Percentiles rank a stretch among this genome's conserved stretches.
These are phyloP conservation scores for Chenopodium suecicum DNA, from an alignment of 148 eudicot species.

Conservation along the genomic window DNA sequence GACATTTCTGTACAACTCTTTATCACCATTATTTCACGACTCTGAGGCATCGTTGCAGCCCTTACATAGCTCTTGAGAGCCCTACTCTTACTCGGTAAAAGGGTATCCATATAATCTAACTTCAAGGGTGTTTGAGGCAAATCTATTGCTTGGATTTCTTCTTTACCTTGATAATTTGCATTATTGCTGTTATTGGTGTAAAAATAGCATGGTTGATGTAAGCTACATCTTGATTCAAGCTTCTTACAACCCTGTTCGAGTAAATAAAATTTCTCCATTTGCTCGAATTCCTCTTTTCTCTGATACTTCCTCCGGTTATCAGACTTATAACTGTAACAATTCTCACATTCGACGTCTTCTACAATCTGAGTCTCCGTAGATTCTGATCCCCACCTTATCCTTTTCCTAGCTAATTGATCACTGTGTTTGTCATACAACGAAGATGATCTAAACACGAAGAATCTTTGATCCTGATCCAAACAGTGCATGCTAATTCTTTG, in stretches of 20 bases:
- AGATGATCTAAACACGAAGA: slow-evolving; percentile 56
- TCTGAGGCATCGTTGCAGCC: slow-evolving; percentile 41
- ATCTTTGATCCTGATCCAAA: slow-evolving; percentile 62
- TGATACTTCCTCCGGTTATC: slow-evolving; percentile 24
- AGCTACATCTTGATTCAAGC: slow-evolving; percentile 22
- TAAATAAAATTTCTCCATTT: background rate
- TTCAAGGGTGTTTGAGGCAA: background rate
- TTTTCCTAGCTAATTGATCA: slow-evolving; percentile 22
- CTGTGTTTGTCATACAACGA: slow-evolving; percentile 3
- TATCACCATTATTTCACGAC: slow-evolving; percentile 20
- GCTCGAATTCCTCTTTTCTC: slow-evolving; percentile 16
- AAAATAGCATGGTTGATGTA: slow-evolving; percentile 40
- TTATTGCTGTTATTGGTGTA: slow-evolving; percentile 4
- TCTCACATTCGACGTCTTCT: slow-evolving; percentile 23
- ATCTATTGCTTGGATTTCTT: no score
- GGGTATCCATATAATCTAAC: slow-evolving; percentile 1
- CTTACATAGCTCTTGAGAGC: slow-evolving; percentile 21
- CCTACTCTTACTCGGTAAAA: background rate
- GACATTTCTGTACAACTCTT: slow-evolving; percentile 10
- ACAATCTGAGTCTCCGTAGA: slow-evolving; percentile 24
- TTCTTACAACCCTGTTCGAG: background rate
- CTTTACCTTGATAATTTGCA: background rate
- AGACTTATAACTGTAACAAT: slow-evolving; percentile 32
- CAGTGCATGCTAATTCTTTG: slow-evolving; percentile 16
- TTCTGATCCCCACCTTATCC: slow-evolving; percentile 37